phyloP scores from a whole-genome alignment of 495 filamentous ascomycete genomes.

The Jackrogersella minutella region DNA sequence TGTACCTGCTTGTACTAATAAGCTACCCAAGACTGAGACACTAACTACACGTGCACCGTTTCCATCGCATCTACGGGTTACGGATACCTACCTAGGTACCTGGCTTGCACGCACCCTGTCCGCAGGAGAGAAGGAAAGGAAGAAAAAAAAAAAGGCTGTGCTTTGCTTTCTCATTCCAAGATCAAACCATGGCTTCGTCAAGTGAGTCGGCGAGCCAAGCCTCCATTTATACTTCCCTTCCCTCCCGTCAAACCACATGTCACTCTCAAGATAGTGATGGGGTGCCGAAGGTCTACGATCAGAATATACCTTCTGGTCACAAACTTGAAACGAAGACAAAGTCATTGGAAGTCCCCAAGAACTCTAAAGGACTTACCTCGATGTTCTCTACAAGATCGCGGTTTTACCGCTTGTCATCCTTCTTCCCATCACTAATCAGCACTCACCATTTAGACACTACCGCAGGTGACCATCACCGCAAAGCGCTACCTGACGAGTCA shows the following conservation, averaged over 20 bases:
- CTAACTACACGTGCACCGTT: conserved; percentile 22
- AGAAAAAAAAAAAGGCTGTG: conserved; percentile 9
- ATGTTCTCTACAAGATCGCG: conserved; percentile 37
- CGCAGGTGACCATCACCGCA: conserved; percentile 32
- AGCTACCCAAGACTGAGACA: conserved; percentile 17
- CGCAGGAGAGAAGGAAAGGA: conserved; percentile 1
- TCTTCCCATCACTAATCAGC: conserved; percentile 45
- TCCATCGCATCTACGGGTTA: conserved; percentile 26
- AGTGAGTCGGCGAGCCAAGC: conserved; percentile 36
- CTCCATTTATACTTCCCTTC: conserved; percentile 33
- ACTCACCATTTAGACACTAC: conserved; percentile 34
- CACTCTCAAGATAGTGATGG: conserved; percentile 1
- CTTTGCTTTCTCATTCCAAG: conserved; percentile 25
- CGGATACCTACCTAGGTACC: conserved; percentile 34
- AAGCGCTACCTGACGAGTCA: conserved; percentile 36
- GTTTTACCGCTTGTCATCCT: conserved; percentile 41
- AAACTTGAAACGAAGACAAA: conserved; percentile 13
- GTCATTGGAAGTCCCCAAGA: conserved; percentile 5
- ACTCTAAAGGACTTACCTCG: conserved; percentile 10
- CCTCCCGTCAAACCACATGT: conserved; percentile 3
- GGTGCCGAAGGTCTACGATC: conserved; percentile 2
- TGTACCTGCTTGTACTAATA: conserved; percentile 14
- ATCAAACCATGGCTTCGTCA: conserved; percentile 33
- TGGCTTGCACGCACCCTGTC: conserved; percentile 15
- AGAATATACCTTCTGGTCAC: conserved; percentile 1